Evolutionary conservation across 1,284 basidiomycete species (phyloP).

Genomic region (Ustilago hordei): DNA sequence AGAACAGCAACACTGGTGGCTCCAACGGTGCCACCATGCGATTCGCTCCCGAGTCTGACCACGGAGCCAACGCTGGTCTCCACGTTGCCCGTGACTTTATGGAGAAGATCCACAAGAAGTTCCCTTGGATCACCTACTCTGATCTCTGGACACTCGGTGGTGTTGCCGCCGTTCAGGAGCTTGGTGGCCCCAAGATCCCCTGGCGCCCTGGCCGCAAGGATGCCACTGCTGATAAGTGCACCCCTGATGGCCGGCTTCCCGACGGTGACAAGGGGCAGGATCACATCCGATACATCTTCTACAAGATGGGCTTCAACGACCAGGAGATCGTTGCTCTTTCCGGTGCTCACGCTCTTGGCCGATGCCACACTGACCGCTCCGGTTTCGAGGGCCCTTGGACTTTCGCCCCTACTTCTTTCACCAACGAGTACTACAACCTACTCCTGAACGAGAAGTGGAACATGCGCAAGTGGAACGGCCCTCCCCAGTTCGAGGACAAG

Average conservation of each 20-base stretch:
- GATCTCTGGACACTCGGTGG: constrained; percentile 71
- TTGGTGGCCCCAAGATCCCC: constrained; percentile 67
- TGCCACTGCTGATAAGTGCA: constrained; percentile 70
- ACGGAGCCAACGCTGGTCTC: constrained; percentile 89
- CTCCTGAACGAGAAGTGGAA: constrained; percentile 85
- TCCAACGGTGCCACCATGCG: constrained; percentile 70
- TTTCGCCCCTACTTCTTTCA: constrained; percentile 79
- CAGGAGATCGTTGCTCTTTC: constrained; percentile 84
- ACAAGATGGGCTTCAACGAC: constrained; percentile 80
- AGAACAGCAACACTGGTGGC: constrained; percentile 86
- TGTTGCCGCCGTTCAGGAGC: constrained; percentile 77
- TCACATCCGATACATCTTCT: constrained; percentile 80
- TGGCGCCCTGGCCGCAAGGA: constrained; percentile 71
- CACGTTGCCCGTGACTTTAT: constrained; percentile 83
- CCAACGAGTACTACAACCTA: constrained; percentile 90
- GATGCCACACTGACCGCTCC: constrained; percentile 80
- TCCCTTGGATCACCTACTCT: constrained; percentile 67
- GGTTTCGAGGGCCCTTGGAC: constrained; percentile 69
- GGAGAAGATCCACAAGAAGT: constrained; percentile 82
- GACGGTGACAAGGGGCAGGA: constrained; percentile 86
- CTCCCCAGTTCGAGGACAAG: constrained; percentile 94
- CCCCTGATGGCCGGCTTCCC: constrained; percentile 94
- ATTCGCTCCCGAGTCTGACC: constrained; percentile 73
- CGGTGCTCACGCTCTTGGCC: constrained; percentile 93
- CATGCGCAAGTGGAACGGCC: constrained; percentile 86